phyloP scores from a whole-genome alignment of 805 yeast species.

The Grigorovia transvaalensis region DNA sequence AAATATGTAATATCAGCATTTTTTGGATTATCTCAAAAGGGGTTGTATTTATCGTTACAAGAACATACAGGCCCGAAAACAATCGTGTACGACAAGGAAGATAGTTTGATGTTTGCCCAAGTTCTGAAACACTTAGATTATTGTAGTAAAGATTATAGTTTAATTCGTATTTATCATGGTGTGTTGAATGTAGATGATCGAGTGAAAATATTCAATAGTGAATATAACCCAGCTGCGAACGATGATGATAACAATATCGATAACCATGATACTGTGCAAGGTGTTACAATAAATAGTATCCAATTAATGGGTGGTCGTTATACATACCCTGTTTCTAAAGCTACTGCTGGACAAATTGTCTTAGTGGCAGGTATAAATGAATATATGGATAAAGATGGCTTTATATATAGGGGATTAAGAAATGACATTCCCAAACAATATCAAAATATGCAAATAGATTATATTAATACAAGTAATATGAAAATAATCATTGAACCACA shows the following conservation, averaged over 20 bases:
- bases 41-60: slow-evolving; percentile 39
- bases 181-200: slow-evolving; percentile 36
- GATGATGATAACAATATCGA: slow-evolving; percentile 37
- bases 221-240: slow-evolving; percentile 24
- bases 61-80: neutral
- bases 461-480: slow-evolving; percentile 41
- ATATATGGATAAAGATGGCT: slow-evolving; percentile 39
- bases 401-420: slow-evolving; percentile 29
- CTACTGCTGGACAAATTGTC: slow-evolving; percentile 58
- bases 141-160: slow-evolving; percentile 42
- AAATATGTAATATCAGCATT: slow-evolving; percentile 42
- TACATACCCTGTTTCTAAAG: slow-evolving; percentile 41
- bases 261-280: slow-evolving; percentile 21
- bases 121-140: slow-evolving; percentile 49
- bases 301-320: slow-evolving; percentile 64
- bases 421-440: slow-evolving; percentile 6
- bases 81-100: neutral
- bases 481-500: slow-evolving; percentile 79
- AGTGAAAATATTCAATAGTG: slow-evolving; percentile 43
- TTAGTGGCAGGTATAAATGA: slow-evolving; percentile 54
- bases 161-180: slow-evolving; percentile 59
- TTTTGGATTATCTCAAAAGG: slow-evolving; percentile 38
- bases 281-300: slow-evolving; percentile 27
- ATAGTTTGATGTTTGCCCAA: slow-evolving; percentile 29
- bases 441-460: slow-evolving; percentile 28